Conservation (phyloP, 73 alveolate genomes). For the Breviolum minutum region DNA sequence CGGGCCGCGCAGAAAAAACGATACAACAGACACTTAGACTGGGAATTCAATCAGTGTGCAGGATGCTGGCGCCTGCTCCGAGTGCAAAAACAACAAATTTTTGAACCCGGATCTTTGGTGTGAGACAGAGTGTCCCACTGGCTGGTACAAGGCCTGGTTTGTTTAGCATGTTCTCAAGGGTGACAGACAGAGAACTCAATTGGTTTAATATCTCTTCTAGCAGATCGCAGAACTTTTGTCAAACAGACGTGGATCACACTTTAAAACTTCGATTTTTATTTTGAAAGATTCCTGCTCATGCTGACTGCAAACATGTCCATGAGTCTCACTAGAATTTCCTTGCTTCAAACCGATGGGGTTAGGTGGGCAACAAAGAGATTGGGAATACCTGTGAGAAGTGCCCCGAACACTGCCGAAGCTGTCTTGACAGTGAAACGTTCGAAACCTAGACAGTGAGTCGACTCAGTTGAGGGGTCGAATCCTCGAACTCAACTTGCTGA, state of each 20-base stretch:
- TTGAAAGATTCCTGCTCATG: too few species aligned
- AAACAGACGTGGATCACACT: too few species aligned
- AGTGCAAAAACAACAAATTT: conserved; percentile 74
- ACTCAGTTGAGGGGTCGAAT: too few species aligned
- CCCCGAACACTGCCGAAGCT: conserved; percentile 65
- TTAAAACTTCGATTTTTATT: too few species aligned
- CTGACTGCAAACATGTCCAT: too few species aligned
- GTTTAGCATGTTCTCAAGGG: not conserved
- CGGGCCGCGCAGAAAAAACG: too few species aligned
- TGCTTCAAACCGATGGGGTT: not conserved
- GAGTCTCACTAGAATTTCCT: too few species aligned
- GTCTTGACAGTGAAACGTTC: conserved; percentile 39
- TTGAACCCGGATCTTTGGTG: conserved; percentile 89
- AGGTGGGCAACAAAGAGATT: conserved; percentile 77
- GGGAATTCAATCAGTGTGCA: not conserved
- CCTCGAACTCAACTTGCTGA: too few species aligned
- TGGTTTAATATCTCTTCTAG: too few species aligned
- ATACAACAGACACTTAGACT: too few species aligned
- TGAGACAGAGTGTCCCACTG: conserved; percentile 69
- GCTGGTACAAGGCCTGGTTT: conserved; percentile 73
- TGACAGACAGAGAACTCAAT: not conserved
- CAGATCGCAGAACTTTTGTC: too few species aligned
- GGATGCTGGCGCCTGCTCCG: conserved; percentile 77
- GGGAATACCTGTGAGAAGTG: conserved; percentile 86
- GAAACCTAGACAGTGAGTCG: not conserved